Evolutionary conservation across 1,284 basidiomycete genomes (phyloP).

Genomic region (Phylloboletellus chloephorus): DNA sequence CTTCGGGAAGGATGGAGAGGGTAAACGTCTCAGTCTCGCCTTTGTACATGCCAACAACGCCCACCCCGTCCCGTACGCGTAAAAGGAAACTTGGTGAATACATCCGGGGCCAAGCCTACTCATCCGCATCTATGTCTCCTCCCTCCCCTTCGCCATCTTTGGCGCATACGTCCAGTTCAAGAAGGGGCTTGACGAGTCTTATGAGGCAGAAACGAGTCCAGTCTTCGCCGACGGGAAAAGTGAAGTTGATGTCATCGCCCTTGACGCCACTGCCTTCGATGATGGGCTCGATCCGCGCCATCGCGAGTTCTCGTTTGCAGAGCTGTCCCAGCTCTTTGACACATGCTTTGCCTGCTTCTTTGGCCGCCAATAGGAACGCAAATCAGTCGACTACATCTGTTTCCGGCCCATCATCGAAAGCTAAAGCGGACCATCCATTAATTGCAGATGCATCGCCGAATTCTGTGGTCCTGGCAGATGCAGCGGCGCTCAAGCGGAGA

Average conservation of each 20-base stretch:
- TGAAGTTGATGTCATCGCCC: slow-evolving; percentile 3
- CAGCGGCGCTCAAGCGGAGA: slow-evolving; percentile 38
- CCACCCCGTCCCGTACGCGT: slow-evolving; percentile 12
- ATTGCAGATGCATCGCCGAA: neutral
- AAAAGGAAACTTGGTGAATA: slow-evolving; percentile 26
- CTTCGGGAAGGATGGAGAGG: neutral
- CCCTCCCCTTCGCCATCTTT: slow-evolving; percentile 19
- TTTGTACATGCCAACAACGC: slow-evolving; percentile 14
- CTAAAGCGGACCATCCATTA: neutral
- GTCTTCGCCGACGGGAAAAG: slow-evolving; percentile 12
- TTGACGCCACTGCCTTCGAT: slow-evolving; percentile 23
- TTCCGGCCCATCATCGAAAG: neutral
- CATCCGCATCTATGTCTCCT: slow-evolving; percentile 7
- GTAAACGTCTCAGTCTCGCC: neutral
- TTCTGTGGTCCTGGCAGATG: neutral
- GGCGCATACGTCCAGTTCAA: slow-evolving; percentile 7
- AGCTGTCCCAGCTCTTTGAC: neutral
- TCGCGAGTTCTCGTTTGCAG: slow-evolving; percentile 1
- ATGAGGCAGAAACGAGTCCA: slow-evolving; percentile 2
- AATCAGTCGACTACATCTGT: neutral
- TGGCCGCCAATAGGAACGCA: neutral
- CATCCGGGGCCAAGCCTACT: slow-evolving; percentile 3
- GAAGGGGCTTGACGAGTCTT: neutral
- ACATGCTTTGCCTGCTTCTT: neutral
- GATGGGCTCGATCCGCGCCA: slow-evolving; percentile 18